Base-by-base conservation (phyloP, 1,284 basidiomycete genomes). In the Rhodofomes roseus region DNA sequence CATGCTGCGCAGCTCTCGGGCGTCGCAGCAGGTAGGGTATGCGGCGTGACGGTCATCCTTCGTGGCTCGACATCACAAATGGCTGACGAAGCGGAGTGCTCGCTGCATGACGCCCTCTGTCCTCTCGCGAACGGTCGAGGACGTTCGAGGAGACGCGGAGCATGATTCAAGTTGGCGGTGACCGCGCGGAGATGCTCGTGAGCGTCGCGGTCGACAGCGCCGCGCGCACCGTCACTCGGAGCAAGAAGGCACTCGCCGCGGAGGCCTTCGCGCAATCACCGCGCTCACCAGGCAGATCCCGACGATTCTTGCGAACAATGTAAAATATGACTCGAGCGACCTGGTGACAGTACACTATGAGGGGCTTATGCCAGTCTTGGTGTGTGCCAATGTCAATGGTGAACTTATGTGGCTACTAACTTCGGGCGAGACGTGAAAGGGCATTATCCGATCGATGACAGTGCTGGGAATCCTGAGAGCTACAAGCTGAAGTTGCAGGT, bases 161-260 rank as follows among this genome's bases (percentile, higher is more conserved):
- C 6, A 90, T 94, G 3, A 88, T n/a, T n/a, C n/a, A n/a, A n/a
- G n/a, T 98, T 34, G 97, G 97, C 4, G 97, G 97, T 56, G 97
- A 97, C 31, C 98, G 96, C 73, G 89, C 95, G 1, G 97, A 99
- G 79, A 99, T 97, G 94, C 76, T 94, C 65, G 99, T 99, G 97
- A 90, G 87, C 69, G 95, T 92, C 69, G 90, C 91, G 1, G 93
- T 97, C 8, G 97, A 99, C 56, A 93, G 95, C 71, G 91, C 84
- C 41, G 93, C 93, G 8, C 83, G 91, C 63, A 84, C 83, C 61
- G 87, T 96, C 34, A 87, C 89, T n/a, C n/a, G n/a, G 68, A 97
- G 97, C 4, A 99, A 99, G 81, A 95, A 96, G 77, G 95, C 96
- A 1, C 87, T 99, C 62, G 96, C 97, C 1, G 91, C 92, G 0